Conservation (phyloP, 2,329 filamentous ascomycete genomes). For the Botrytis sinoallii region DNA sequence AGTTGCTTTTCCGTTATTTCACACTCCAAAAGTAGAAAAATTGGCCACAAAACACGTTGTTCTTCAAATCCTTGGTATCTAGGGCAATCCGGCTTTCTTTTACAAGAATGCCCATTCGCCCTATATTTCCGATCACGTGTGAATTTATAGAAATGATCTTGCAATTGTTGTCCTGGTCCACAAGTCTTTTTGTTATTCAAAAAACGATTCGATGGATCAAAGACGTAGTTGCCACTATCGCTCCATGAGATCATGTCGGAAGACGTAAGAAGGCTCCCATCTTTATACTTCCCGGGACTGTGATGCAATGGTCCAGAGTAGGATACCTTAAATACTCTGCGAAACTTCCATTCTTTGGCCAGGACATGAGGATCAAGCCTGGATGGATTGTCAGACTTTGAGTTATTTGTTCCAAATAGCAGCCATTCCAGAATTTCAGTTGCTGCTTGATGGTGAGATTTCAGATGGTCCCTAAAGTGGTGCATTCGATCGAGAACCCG, state of each 20-base stretch:
- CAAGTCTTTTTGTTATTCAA: background rate
- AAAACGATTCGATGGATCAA: background rate
- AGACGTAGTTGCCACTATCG: background rate
- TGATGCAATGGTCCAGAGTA: background rate
- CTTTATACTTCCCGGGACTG: rapidly evolving
- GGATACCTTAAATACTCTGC: background rate
- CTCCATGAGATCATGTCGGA: background rate
- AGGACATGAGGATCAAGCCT: background rate
- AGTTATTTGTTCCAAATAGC: no score
- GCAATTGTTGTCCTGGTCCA: background rate
- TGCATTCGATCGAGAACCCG: no score
- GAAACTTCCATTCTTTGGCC: background rate
- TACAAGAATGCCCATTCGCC: rapidly evolving
- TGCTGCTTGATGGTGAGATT: background rate
- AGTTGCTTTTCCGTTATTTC: background rate
- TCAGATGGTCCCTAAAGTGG: background rate
- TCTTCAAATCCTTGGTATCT: background rate
- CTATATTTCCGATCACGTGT: background rate
- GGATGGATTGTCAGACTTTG: no score
- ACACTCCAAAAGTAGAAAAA: background rate
- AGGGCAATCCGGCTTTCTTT: background rate
- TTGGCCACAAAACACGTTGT: background rate
- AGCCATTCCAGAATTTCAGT: no score
- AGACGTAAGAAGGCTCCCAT: background rate
- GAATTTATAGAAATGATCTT: background rate